A percentile compares a stretch with the other conserved stretches of the same genome.
Conservation (phyloP, 2,329 filamentous ascomycete species). For the Spiromastix sp. region DNA sequence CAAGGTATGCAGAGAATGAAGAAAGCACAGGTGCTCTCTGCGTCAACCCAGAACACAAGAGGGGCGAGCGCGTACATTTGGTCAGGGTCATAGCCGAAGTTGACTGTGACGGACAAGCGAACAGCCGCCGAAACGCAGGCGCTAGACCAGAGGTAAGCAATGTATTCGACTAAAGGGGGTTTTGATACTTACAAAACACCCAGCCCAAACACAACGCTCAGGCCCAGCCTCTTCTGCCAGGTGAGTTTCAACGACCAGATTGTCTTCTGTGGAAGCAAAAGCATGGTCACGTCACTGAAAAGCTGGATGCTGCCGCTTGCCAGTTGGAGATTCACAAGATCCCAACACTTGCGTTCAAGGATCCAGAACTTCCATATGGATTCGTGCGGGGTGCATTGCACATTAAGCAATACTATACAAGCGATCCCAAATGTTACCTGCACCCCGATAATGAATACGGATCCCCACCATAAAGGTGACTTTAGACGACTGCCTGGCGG, state of each 20-base stretch:
- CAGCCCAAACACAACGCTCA: constrained; percentile 23
- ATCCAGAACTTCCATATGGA: constrained; percentile 26
- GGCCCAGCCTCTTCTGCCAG: constrained; percentile 21
- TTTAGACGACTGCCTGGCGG: constrained; percentile 14
- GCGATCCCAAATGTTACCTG: constrained; percentile 22
- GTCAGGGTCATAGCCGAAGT: constrained; percentile 1
- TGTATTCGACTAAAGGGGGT: not conserved
- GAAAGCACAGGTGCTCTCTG: constrained; percentile 38
- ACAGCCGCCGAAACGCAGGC: constrained; percentile 33
- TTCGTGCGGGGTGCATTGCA: constrained; percentile 24
- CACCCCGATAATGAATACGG: constrained; percentile 18
- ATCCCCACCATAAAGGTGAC: constrained; percentile 28
- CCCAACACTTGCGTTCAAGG: constrained; percentile 20
- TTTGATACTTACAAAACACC: constrained; percentile 23
- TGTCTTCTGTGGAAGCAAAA: constrained; percentile 25
- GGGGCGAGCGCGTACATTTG: constrained; percentile 29
- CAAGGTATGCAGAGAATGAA: constrained; percentile 32
- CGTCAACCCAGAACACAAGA: constrained; percentile 35
- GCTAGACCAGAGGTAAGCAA: constrained; percentile 10
- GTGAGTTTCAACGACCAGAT: constrained; percentile 25
- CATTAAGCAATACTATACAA: constrained; percentile 23
- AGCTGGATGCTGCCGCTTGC: constrained; percentile 24
- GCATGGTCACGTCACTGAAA: constrained; percentile 22
- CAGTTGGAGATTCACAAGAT: constrained; percentile 19
- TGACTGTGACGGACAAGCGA: constrained; percentile 18